Percentiles rank a stretch among this genome's conserved stretches.
phyloP scores from a whole-genome alignment of 192 early-diverging fungal genomes.

The Coemansia sp. region DNA sequence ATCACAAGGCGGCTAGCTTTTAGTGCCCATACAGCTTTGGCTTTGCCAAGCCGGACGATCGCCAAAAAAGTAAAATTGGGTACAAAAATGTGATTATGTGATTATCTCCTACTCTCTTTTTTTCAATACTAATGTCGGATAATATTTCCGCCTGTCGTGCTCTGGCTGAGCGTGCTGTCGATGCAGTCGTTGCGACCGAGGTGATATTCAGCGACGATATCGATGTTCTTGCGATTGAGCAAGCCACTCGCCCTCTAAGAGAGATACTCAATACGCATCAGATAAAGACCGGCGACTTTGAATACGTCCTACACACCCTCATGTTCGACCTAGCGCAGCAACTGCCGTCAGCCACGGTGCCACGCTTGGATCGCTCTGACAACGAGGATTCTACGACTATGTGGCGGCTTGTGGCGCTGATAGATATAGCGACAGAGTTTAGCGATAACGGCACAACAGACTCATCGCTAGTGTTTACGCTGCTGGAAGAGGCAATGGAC shows the following conservation, averaged over 20 bases:
- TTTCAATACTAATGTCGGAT: background rate
- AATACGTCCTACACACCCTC: conserved; percentile 36
- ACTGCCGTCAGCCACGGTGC: conserved; percentile 15
- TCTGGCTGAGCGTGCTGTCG: conserved; percentile 13
- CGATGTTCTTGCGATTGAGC: conserved; percentile 4
- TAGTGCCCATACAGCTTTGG: background rate
- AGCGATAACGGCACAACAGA: conserved; percentile 32
- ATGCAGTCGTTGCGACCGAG: background rate
- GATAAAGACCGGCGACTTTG: conserved; percentile 15
- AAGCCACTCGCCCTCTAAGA: background rate
- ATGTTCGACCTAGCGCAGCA: conserved; percentile 30
- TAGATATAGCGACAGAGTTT: conserved; percentile 35
- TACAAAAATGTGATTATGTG: too few species aligned
- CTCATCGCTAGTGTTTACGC: conserved; percentile 34
- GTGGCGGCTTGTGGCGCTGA: conserved; percentile 12
- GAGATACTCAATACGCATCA: background rate
- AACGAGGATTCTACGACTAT: conserved; percentile 1
- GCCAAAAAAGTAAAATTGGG: background rate
- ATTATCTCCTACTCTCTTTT: background rate
- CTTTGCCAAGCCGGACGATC: background rate
- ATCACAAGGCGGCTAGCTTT: background rate
- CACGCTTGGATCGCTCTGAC: background rate
- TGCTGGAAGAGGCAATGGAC: conserved; percentile 53
- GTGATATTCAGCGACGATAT: conserved; percentile 8
- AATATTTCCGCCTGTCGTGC: background rate